These are phyloP conservation scores for Astraeus odoratus DNA, from an alignment of 768 basidiomycete genomes.

Conservation along the genomic window DNA sequence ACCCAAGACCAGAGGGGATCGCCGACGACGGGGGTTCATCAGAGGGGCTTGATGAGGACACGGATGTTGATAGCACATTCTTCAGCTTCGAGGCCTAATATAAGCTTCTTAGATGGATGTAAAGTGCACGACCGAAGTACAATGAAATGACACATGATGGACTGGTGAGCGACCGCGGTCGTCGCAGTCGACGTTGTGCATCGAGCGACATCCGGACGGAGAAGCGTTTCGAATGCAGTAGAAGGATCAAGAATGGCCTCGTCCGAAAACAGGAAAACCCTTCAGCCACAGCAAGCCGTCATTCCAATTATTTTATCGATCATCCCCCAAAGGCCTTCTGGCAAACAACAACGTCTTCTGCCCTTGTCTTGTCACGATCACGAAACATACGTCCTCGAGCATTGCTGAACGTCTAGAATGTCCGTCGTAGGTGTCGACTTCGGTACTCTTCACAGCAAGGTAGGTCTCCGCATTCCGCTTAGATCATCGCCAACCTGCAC, in stretches of 20 bases:
- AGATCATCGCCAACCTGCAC: conserved; percentile 1
- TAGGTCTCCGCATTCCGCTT: conserved; percentile 22
- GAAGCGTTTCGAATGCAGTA: conserved; percentile 18
- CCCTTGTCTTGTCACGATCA: not conserved
- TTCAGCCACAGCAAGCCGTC: conserved; percentile 11
- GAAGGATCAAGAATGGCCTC: conserved; percentile 20
- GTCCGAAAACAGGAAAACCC: conserved; percentile 16
- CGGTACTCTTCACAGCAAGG: conserved; percentile 86
- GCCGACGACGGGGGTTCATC: too few relatives aligned
- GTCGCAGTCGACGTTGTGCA: too few relatives aligned
- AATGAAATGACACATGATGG: too few relatives aligned
- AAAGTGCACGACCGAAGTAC: too few relatives aligned
- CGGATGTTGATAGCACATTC: not conserved
- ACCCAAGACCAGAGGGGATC: not conserved
- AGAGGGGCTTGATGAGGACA: not conserved
- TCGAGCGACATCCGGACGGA: too few relatives aligned
- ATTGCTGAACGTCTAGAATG: conserved; percentile 38
- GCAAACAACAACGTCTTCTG: conserved; percentile 5
- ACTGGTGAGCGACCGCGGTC: too few relatives aligned
- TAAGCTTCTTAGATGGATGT: too few relatives aligned
- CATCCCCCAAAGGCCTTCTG: conserved; percentile 1
- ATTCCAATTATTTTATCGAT: conserved; percentile 5
- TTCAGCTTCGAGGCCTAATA: too few relatives aligned
- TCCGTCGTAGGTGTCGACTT: conserved; percentile 95
- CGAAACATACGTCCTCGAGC: not conserved